phyloP scores from a whole-genome alignment of 2,329 filamentous ascomycete genomes.

The Aspergillus costaricaensis region DNA sequence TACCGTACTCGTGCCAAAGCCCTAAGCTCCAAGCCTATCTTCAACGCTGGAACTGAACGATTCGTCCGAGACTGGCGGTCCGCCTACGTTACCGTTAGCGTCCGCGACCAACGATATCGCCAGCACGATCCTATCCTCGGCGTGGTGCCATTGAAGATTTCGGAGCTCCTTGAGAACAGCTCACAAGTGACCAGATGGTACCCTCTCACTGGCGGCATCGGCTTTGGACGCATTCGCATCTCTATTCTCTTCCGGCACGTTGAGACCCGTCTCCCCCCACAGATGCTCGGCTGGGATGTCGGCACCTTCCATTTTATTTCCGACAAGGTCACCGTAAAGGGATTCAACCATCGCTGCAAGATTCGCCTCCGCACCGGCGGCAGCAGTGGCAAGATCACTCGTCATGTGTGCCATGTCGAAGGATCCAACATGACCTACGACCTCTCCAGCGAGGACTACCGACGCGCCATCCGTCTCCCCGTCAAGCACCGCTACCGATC shows the following conservation, averaged over 20 bases:
- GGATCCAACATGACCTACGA: constrained; percentile 66
- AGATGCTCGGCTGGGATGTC: constrained; percentile 90
- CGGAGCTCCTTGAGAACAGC: constrained; percentile 81
- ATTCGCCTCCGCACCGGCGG: constrained; percentile 82
- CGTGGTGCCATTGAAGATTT: constrained; percentile 83
- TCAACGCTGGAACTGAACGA: constrained; percentile 91
- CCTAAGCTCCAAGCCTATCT: constrained; percentile 91
- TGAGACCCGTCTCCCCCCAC: constrained; percentile 79
- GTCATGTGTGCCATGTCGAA: constrained; percentile 61
- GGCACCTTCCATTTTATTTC: constrained; percentile 89
- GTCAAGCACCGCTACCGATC: constrained; percentile 89
- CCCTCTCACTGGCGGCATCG: constrained; percentile 90
- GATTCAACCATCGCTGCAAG: constrained; percentile 65
- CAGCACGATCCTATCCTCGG: constrained; percentile 95
- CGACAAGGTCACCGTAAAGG: constrained; percentile 65
- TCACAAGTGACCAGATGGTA: constrained; percentile 92
- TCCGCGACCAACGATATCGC: constrained; percentile 83
- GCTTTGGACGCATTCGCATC: constrained; percentile 85
- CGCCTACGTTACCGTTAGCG: constrained; percentile 79
- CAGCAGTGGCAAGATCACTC: constrained; percentile 69
- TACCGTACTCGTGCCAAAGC: constrained; percentile 96
- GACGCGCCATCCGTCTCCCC: constrained; percentile 69
- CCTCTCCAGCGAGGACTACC: constrained; percentile 52
- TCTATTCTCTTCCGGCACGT: constrained; percentile 88
- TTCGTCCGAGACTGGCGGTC: constrained; percentile 94